A percentile compares a stretch with the other conserved stretches of the same genome.
These are phyloP conservation scores for Exophiala dermatitidis DNA, from an alignment of 2,329 filamentous ascomycete species.

Conservation along the genomic window DNA sequence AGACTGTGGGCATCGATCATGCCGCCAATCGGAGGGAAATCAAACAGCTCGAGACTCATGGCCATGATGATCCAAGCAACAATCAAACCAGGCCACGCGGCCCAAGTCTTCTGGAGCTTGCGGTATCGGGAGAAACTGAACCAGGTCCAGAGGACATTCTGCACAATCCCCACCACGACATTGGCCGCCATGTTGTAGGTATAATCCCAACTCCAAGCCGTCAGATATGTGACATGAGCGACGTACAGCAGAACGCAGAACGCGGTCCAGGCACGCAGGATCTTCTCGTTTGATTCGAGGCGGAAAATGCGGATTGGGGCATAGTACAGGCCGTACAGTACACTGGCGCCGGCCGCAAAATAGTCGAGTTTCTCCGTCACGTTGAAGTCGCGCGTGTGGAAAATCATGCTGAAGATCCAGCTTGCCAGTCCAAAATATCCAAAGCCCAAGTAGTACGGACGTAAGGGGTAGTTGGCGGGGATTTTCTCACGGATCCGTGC, in stretches of 20 bases:
- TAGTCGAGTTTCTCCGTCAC: constrained; percentile 93
- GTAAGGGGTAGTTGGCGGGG: constrained; percentile 65
- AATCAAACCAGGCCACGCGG: constrained; percentile 80
- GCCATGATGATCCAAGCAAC: constrained; percentile 86
- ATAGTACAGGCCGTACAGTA: constrained; percentile 88
- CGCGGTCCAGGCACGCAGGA: constrained; percentile 68
- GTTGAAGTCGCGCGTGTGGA: constrained; percentile 81
- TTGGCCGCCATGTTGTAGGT: constrained; percentile 98
- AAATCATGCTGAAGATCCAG: constrained; percentile 85
- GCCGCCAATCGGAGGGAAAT: constrained; percentile 79
- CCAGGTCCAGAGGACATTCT: constrained; percentile 77
- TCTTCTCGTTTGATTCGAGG: constrained; percentile 55
- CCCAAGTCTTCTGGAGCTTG: constrained; percentile 67
- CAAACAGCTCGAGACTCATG: constrained; percentile 92
- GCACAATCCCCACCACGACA: constrained; percentile 68
- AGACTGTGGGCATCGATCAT: constrained; percentile 87
- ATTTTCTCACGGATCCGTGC: constrained; percentile 61
- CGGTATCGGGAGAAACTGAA: constrained; percentile 72
- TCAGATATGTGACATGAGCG: constrained; percentile 74
- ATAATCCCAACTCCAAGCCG: constrained; percentile 85
- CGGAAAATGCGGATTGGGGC: constrained; percentile 74
- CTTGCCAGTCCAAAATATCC: constrained; percentile 73
- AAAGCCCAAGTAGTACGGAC: constrained; percentile 72
- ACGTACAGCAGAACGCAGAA: constrained; percentile 65
- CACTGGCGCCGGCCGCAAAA: constrained; percentile 81